phyloP scores from a whole-genome alignment of 1,284 basidiomycete species.

The Agroathelia rolfsii region DNA sequence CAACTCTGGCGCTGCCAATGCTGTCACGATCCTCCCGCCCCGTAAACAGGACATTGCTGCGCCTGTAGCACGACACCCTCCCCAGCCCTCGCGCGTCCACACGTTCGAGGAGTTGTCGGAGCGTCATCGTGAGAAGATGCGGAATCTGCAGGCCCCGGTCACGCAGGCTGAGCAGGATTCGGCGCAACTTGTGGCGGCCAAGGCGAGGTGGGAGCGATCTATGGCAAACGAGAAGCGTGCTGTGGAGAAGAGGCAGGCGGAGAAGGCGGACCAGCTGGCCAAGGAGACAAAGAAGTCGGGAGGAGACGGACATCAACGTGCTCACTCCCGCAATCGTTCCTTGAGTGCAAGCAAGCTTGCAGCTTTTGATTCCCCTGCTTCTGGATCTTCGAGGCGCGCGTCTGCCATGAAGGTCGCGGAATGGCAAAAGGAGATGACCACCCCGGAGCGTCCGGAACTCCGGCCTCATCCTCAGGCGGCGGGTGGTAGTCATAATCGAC shows the following conservation, averaged over 20 bases:
- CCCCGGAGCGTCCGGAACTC: conserved; percentile 43
- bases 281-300: conserved; percentile 34
- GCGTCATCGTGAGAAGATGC: conserved; percentile 73
- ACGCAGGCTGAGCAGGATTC: conserved; percentile 64
- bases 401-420: conserved; percentile 74
- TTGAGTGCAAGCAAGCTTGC: conserved; percentile 53
- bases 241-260: conserved; percentile 58
- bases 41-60: conserved; percentile 33
- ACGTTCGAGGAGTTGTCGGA: conserved; percentile 76
- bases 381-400: conserved; percentile 46
- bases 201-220: conserved; percentile 67
- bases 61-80: conserved; percentile 38
- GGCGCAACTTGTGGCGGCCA: conserved; percentile 57
- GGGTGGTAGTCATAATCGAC: conserved; percentile 20
- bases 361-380: conserved; percentile 19
- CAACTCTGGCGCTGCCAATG: conserved; percentile 35
- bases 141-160: conserved; percentile 62
- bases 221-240: conserved; percentile 60
- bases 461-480: conserved; percentile 18
- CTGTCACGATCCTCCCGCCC: conserved; percentile 60
- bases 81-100: conserved; percentile 38
- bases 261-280: conserved; percentile 47
- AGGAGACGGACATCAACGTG: conserved; percentile 27
- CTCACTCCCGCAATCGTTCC: conserved; percentile 37
- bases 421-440: conserved; percentile 70